These are phyloP conservation scores for Penicillium cosmopolitanum DNA, from an alignment of 495 filamentous ascomycete species.

Conservation along the genomic window DNA sequence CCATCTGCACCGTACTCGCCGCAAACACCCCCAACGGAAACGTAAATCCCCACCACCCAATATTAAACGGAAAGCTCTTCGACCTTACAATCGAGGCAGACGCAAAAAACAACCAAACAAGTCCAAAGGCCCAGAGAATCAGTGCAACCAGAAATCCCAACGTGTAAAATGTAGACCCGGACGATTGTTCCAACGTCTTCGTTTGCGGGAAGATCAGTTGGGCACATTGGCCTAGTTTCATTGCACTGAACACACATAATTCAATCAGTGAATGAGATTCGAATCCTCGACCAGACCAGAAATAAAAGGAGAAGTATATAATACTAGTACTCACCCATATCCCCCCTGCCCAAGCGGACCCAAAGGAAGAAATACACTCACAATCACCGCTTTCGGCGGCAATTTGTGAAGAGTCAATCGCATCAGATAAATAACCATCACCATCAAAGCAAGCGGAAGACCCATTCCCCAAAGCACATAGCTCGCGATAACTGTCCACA, in stretches of 20 bases:
- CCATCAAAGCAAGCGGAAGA: slow-evolving; percentile 54
- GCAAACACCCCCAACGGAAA: slow-evolving; percentile 65
- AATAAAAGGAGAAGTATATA: too few species aligned
- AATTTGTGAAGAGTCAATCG: slow-evolving; percentile 60
- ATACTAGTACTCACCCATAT: slow-evolving; percentile 53
- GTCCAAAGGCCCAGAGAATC: slow-evolving; percentile 62
- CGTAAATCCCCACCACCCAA: slow-evolving; percentile 71
- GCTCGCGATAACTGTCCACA: slow-evolving; percentile 58
- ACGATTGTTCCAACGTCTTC: slow-evolving; percentile 39
- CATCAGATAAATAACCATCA: slow-evolving; percentile 64
- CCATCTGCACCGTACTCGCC: slow-evolving; percentile 50
- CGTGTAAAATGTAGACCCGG: slow-evolving; percentile 57
- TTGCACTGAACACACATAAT: slow-evolving; percentile 32
- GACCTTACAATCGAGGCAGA: slow-evolving; percentile 34
- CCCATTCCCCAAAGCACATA: slow-evolving; percentile 67
- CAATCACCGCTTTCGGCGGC: slow-evolving; percentile 61
- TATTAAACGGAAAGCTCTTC: slow-evolving; percentile 63
- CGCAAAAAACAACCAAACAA: slow-evolving; percentile 68
- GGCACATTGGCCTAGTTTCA: slow-evolving; percentile 58
- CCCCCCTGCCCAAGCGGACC: slow-evolving; percentile 64
- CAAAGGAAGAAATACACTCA: slow-evolving; percentile 63
- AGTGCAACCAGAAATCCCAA: slow-evolving; percentile 55
- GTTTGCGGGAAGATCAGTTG: slow-evolving; percentile 54
- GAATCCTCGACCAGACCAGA: too few species aligned
- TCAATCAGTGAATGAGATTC: too few species aligned